A percentile compares a stretch with the other conserved stretches of the same genome.
Conservation (phyloP, 257 asterid genomes). For the Ligustrum vulgare region DNA sequence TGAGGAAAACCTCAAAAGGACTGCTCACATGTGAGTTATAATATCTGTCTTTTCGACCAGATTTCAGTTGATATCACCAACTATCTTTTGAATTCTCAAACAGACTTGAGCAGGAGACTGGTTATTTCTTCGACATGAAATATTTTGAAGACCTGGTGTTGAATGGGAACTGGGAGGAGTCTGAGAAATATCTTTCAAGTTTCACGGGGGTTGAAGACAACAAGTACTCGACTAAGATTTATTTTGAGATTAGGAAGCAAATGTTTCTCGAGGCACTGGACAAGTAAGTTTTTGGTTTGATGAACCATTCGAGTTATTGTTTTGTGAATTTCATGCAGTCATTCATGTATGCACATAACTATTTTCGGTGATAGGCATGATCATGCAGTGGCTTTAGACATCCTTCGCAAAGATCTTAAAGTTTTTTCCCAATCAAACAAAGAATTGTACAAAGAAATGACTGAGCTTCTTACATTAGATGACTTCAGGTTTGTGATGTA, state of each 20-base stretch:
- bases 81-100: not conserved
- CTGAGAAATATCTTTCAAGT: constrained; percentile 58
- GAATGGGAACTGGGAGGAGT: constrained; percentile 56
- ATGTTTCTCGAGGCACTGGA: constrained; percentile 80
- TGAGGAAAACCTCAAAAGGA: constrained; percentile 62
- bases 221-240: constrained; percentile 58
- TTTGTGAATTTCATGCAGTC: not conserved
- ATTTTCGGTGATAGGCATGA: constrained; percentile 48
- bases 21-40: constrained; percentile 64
- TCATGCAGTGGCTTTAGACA: constrained; percentile 45
- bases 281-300: constrained; percentile 39
- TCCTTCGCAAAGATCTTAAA: constrained; percentile 68
- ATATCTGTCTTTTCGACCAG: not conserved
- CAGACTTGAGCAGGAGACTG: constrained; percentile 80
- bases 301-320: not conserved
- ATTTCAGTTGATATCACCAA: not conserved
- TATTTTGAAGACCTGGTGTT: constrained; percentile 57
- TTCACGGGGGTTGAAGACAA: constrained; percentile 52
- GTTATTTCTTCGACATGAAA: constrained; percentile 57
- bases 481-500: constrained; percentile 58
- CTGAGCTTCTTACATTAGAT: constrained; percentile 56
- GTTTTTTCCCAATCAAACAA: constrained; percentile 53
- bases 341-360: not conserved
- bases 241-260: constrained; percentile 76
- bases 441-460: constrained; percentile 60